Conservation (phyloP, 192 early-diverging fungal genomes). For the Mortierella hygrophila region DNA sequence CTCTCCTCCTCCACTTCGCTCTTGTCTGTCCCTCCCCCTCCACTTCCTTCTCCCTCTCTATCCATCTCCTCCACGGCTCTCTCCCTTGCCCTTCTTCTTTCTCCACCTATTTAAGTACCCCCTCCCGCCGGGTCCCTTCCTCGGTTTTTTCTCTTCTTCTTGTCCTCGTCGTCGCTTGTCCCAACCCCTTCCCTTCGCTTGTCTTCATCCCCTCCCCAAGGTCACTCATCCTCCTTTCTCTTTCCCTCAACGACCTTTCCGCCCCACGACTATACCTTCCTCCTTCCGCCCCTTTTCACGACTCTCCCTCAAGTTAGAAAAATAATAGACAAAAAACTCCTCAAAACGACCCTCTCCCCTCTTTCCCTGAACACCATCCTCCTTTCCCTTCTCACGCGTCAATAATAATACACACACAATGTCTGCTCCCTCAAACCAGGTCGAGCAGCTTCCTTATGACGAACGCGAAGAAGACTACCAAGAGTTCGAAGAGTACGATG, state of each 20-base stretch:
- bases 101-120: constrained; percentile 31
- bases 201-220: constrained; percentile 11
- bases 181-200: constrained; percentile 7
- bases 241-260: constrained; percentile 1
- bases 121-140: background rate
- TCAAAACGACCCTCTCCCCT: constrained; percentile 11
- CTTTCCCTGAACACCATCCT: background rate
- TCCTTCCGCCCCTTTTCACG: background rate
- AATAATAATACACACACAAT: constrained; percentile 13
- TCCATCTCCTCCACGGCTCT: constrained; percentile 36
- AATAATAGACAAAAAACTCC: background rate
- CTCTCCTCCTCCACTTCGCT: background rate
- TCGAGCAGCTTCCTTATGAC: constrained; percentile 52
- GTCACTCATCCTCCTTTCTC: background rate
- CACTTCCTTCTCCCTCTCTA: background rate
- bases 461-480: constrained; percentile 54
- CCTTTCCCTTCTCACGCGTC: background rate
- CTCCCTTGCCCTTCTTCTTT: constrained; percentile 14
- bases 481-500: constrained; percentile 55
- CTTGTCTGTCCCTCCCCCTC: background rate
- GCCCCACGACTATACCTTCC: constrained; percentile 7
- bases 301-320: constrained; percentile 1
- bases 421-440: constrained; percentile 43
- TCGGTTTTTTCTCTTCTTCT: constrained; percentile 18
- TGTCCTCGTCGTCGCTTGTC: constrained; percentile 31